phyloP scores from a whole-genome alignment of 169 alveolate genomes.

The Eimeria acervulina region DNA sequence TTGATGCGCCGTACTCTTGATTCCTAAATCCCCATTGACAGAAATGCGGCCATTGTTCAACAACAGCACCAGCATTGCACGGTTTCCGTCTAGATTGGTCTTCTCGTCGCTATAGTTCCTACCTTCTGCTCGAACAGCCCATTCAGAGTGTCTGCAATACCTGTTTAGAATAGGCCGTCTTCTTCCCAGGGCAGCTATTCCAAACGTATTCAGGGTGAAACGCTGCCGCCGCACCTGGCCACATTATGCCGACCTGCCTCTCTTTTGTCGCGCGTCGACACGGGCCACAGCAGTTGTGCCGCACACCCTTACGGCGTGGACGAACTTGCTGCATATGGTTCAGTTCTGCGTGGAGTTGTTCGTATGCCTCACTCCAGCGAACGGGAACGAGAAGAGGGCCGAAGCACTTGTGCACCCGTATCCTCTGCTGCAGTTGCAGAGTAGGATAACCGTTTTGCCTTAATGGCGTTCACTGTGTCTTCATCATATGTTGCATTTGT shows the following conservation, averaged over 20 bases:
- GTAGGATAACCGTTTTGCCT: not conserved
- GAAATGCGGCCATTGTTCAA: not conserved
- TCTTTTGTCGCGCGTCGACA: not conserved
- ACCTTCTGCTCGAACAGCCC: too few relatives aligned
- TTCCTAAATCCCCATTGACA: not conserved
- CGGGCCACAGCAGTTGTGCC: not conserved
- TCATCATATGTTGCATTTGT: not conserved
- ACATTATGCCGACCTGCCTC: not conserved
- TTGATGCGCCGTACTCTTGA: not conserved
- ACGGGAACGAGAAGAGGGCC: not conserved
- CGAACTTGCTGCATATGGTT: not conserved
- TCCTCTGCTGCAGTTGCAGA: not conserved
- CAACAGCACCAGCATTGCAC: not conserved
- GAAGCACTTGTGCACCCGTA: not conserved
- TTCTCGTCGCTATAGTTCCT: not conserved
- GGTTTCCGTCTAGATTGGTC: not conserved
- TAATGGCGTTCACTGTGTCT: not conserved
- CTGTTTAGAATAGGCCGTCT: too few relatives aligned
- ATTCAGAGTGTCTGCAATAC: too few relatives aligned
- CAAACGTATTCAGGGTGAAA: not conserved
- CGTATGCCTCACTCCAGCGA: not conserved
- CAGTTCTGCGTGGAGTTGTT: not conserved
- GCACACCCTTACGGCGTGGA: not conserved
- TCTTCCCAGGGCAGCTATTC: not conserved
- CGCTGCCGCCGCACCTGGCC: not conserved